A percentile compares a stretch with the other conserved stretches of the same genome.
Evolutionary conservation across 306 rosid species (phyloP).

Genomic region (Cucurbita argyrosperma): DNA sequence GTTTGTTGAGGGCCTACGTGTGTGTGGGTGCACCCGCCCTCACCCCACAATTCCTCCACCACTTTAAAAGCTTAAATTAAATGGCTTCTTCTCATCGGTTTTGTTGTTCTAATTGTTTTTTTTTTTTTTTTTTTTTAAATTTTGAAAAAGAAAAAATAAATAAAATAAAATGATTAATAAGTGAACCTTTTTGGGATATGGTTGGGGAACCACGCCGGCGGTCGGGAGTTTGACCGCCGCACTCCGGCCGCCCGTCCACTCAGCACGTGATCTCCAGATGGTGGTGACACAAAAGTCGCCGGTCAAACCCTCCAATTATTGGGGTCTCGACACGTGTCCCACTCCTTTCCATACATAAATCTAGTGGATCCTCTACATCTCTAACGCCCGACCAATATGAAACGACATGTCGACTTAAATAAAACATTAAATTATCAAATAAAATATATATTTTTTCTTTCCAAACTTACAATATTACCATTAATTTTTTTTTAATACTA

Average conservation of each 20-base stretch:
- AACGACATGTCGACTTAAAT: neutral
- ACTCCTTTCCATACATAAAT: neutral
- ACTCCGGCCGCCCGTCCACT: neutral
- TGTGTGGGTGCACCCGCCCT: constrained; percentile 46
- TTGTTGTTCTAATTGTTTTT: too few species aligned
- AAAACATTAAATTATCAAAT: neutral
- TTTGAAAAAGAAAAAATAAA: neutral
- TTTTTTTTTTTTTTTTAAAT: too few species aligned
- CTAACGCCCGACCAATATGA: neutral
- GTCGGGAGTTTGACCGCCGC: constrained; percentile 29
- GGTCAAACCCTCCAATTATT: neutral
- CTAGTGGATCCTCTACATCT: neutral
- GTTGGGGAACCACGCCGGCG: constrained; percentile 22
- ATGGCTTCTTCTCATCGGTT: neutral
- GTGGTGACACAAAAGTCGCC: neutral
- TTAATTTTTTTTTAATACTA: too few species aligned
- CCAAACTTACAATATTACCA: too few species aligned
- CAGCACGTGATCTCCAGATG: constrained; percentile 14
- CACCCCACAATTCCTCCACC: constrained; percentile 17
- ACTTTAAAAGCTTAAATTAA: neutral
- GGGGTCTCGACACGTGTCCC: constrained; percentile 5
- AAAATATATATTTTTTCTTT: too few species aligned
- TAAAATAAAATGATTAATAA: neutral
- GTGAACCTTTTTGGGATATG: neutral
- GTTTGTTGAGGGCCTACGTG: constrained; percentile 24